Evolutionary conservation across 2,329 filamentous ascomycete species (phyloP).

Genomic region (Nemania sp.): DNA sequence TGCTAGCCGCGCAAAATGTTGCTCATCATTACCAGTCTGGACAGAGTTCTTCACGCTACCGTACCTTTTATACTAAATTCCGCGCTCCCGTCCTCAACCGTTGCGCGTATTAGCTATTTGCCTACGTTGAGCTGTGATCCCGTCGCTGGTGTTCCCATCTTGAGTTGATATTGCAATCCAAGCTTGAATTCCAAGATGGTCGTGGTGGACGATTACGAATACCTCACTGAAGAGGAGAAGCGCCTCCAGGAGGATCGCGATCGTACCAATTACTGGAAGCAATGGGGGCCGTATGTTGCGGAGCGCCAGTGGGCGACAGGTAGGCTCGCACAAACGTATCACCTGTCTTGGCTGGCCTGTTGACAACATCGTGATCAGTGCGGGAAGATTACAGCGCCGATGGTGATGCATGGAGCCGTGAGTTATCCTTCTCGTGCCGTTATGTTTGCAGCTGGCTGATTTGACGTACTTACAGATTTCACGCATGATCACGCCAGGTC

Average conservation of each 20-base stretch:
- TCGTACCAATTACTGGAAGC: conserved; percentile 92
- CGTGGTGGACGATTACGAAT: conserved; percentile 83
- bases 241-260: conserved; percentile 84
- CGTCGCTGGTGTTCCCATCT: too few species aligned
- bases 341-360: conserved; percentile 5
- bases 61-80: too few species aligned
- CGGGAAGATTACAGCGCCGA: conserved; percentile 89
- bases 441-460: conserved; percentile 33
- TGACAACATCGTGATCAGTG: conserved; percentile 52
- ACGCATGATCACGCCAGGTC: conserved; percentile 89
- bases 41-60: not conserved
- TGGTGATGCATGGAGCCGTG: conserved; percentile 95
- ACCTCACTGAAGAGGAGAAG: conserved; percentile 87
- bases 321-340: conserved; percentile 45
- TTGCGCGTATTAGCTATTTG: not conserved
- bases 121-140: too few species aligned
- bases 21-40: not conserved
- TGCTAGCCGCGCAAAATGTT: conserved; percentile 1
- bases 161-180: too few species aligned
- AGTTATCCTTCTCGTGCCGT: conserved; percentile 45
- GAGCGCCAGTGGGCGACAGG: conserved; percentile 96
- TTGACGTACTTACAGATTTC: conserved; percentile 65
- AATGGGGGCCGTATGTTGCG: conserved; percentile 92
- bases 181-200: conserved; percentile 65
- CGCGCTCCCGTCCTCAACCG: not conserved